Base-by-base conservation (phyloP, 495 filamentous ascomycete species). In the Staphylotrichum longicolle region DNA sequence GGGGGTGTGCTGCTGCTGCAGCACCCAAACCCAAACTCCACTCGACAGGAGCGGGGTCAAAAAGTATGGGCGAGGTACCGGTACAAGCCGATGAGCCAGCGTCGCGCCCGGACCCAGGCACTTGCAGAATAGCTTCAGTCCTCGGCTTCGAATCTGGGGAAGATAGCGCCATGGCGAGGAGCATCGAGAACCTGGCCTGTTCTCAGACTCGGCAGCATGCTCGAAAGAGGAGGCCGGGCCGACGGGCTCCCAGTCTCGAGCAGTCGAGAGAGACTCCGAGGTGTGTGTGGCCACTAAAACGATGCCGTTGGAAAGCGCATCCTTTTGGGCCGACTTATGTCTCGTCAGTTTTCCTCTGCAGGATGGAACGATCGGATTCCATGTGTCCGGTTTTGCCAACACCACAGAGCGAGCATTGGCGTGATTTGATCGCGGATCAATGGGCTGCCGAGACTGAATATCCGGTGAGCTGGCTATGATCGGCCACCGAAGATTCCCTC, bases 391-490 rank as follows among this genome's bases (percentile, higher is more conserved):
- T 27, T 27, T 27, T 1, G 20, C 20, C 20, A 27, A 27, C 20
- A 27, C 20, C 20, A 27, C 20, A 30, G 46, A 32, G 3, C 11
- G 20, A 33, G 14, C 4, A 15, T 12, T 12, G 50, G 34, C 8
- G 50, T 39, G 33, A 20, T 39, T 50, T 50, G 46, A 1, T n/a
- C 44, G 45, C 52, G 45, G 52, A 42, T 42, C 20, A 40, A 20
- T 15, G 48, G 20, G 50, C 14, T 37, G 44, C 35, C 45, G 42
- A 54, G 44, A 48, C 52, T 53, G 47, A 52, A 56, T 63, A 58
- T 37, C 47, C 61, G 34, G 61, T 33, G 52, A 63, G 39, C 30
- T 34, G 41, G 48, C 37, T 32, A 63, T 54, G 61, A 63, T 63
- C 61, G 46, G 53, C 54, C 35, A 1, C 10, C 6, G 20, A 35